Percentiles rank a stretch among this genome's conserved stretches.
Evolutionary conservation across 441 rosid genomes (phyloP).

Genomic region (Populus hybrid): DNA sequence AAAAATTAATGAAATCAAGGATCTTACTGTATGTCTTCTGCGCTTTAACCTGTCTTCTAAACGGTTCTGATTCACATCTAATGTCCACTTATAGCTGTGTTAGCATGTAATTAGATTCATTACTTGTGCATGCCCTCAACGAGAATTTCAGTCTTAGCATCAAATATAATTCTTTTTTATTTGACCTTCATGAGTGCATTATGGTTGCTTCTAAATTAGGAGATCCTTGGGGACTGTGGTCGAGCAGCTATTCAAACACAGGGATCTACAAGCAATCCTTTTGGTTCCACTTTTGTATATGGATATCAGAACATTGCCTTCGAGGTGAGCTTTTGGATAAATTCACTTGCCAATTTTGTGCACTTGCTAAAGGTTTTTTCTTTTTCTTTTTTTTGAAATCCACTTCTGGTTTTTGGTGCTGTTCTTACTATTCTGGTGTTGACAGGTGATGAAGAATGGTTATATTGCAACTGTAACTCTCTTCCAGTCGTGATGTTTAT

Average conservation of each 20-base stretch:
- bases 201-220: conserved; percentile 41
- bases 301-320: conserved; percentile 94
- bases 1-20: not conserved
- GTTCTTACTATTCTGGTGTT: conserved; percentile 19
- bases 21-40: not conserved
- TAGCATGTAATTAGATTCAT: not conserved
- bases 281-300: conserved; percentile 92
- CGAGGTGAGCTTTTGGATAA: conserved; percentile 53
- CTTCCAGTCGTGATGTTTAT: conserved; percentile 62
- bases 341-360: not conserved
- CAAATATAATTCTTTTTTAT: no score
- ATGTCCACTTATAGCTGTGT: not conserved
- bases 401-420: not conserved
- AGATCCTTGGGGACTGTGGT: conserved; percentile 93
- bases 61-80: not conserved
- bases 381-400: not conserved
- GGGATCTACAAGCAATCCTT: conserved; percentile 93
- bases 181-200: not conserved
- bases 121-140: not conserved
- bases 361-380: conserved; percentile 1
- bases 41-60: not conserved
- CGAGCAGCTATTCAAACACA: conserved; percentile 98
- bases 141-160: not conserved
- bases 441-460: conserved; percentile 97
- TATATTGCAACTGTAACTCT: conserved; percentile 86